These are phyloP conservation scores for Pythium monospermum DNA, from an alignment of 352 stramenopile species.

Conservation along the genomic window DNA sequence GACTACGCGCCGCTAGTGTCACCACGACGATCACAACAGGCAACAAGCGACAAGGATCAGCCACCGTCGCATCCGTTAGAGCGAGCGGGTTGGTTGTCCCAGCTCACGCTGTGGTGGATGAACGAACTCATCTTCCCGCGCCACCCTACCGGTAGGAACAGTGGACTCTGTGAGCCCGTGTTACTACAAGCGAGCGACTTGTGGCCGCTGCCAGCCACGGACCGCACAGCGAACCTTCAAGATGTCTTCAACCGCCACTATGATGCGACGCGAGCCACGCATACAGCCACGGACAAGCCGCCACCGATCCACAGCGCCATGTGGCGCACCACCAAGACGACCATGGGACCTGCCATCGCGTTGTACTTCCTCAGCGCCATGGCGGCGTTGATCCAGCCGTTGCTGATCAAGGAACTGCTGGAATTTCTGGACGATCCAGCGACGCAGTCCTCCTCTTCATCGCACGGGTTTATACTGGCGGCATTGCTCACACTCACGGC, in stretches of 20 bases:
- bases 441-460: constrained; percentile 17
- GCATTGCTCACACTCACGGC: constrained; percentile 1
- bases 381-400: constrained; percentile 20
- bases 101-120: constrained; percentile 23
- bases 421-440: constrained; percentile 16
- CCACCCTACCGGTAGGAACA: too few species aligned
- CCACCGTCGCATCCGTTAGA: constrained; percentile 14
- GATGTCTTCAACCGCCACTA: constrained; percentile 17
- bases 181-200: constrained; percentile 28
- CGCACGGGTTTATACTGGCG: constrained; percentile 11
- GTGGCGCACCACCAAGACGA: constrained; percentile 26
- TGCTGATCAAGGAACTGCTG: constrained; percentile 22
- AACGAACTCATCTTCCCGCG: constrained; percentile 9
- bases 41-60: too few species aligned
- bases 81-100: constrained; percentile 10
- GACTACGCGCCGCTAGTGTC: too few species aligned
- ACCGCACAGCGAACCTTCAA: constrained; percentile 23
- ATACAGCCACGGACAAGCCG: background rate
- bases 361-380: constrained; percentile 21
- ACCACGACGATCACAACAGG: too few species aligned
- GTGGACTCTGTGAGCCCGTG: too few species aligned
- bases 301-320: constrained; percentile 15
- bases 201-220: constrained; percentile 20
- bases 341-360: constrained; percentile 22
- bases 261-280: background rate